These are phyloP conservation scores for Penicillium sp. DNA, from an alignment of 2,329 filamentous ascomycete species.

Conservation along the genomic window DNA sequence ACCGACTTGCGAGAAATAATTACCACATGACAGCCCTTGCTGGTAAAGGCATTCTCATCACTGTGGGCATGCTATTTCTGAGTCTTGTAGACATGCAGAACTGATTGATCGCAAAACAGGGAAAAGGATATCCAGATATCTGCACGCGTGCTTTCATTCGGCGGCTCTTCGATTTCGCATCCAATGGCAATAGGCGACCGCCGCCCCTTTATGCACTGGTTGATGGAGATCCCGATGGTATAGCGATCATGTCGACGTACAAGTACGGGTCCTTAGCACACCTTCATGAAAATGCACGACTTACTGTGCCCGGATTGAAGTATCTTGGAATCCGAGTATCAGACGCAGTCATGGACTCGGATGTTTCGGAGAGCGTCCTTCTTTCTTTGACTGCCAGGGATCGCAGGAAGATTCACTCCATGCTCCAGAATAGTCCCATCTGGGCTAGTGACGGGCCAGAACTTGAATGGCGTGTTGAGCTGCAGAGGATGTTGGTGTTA, in stretches of 20 bases:
- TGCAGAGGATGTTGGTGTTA: slow-evolving; percentile 63
- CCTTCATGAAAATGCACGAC: slow-evolving; percentile 51
- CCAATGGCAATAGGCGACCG: slow-evolving; percentile 17
- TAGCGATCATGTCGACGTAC: slow-evolving; percentile 63
- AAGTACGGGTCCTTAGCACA: slow-evolving; percentile 60
- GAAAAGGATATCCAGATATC: slow-evolving; percentile 65
- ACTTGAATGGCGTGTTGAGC: slow-evolving; percentile 48
- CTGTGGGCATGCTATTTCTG: slow-evolving; percentile 41
- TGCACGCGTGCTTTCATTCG: slow-evolving; percentile 56
- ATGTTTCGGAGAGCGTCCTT: slow-evolving; percentile 26
- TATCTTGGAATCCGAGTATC: slow-evolving; percentile 59
- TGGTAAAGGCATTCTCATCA: slow-evolving; percentile 55
- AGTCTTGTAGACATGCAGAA: neutral
- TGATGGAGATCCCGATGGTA: slow-evolving; percentile 63
- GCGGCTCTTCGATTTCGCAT: slow-evolving; percentile 40
- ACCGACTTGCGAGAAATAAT: slow-evolving; percentile 51
- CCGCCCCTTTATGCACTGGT: slow-evolving; percentile 55
- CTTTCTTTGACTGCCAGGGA: slow-evolving; percentile 55
- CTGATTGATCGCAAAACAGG: slow-evolving; percentile 38
- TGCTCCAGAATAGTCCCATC: slow-evolving; percentile 50
- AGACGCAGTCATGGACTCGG: slow-evolving; percentile 35
- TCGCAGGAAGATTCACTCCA: slow-evolving; percentile 53
- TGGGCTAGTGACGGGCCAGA: slow-evolving; percentile 48
- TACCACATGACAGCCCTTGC: slow-evolving; percentile 46
- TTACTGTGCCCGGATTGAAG: slow-evolving; percentile 49